These are phyloP conservation scores for Lentinula sp. DNA, from an alignment of 768 basidiomycete genomes.

Conservation along the genomic window DNA sequence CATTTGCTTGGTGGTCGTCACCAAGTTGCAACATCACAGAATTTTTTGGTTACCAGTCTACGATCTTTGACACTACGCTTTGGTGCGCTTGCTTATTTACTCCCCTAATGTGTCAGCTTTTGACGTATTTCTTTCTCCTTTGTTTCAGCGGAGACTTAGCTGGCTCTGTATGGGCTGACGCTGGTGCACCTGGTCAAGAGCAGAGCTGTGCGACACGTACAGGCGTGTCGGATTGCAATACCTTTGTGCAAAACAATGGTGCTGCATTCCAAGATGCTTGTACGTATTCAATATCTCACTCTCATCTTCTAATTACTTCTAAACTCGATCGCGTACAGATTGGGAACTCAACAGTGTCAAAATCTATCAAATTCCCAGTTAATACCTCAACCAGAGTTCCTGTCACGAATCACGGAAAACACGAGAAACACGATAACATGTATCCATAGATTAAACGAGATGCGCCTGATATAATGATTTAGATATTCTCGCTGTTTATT, in stretches of 20 bases:
- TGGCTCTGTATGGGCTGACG: constrained; percentile 59
- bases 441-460: not conserved
- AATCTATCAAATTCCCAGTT: constrained; percentile 38
- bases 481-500: not conserved
- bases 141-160: constrained; percentile 81
- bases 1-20: constrained; percentile 78
- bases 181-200: constrained; percentile 80
- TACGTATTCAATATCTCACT: constrained; percentile 33
- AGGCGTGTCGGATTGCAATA: constrained; percentile 73
- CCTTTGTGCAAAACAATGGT: constrained; percentile 71
- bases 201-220: constrained; percentile 83
- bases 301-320: not conserved
- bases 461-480: not conserved
- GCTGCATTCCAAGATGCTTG: constrained; percentile 70
- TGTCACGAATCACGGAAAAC: not conserved
- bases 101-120: constrained; percentile 5
- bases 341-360: constrained; percentile 79
- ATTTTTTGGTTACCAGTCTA: constrained; percentile 72
- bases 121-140: not conserved
- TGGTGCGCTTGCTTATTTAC: constrained; percentile 42
- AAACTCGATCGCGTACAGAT: constrained; percentile 34
- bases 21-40: constrained; percentile 66
- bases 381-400: not conserved
- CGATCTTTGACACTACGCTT: constrained; percentile 83
- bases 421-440: not conserved